These are phyloP conservation scores for Yamadazyma pseudoaaseri DNA, from an alignment of 1,139 yeast species.

Conservation along the genomic window DNA sequence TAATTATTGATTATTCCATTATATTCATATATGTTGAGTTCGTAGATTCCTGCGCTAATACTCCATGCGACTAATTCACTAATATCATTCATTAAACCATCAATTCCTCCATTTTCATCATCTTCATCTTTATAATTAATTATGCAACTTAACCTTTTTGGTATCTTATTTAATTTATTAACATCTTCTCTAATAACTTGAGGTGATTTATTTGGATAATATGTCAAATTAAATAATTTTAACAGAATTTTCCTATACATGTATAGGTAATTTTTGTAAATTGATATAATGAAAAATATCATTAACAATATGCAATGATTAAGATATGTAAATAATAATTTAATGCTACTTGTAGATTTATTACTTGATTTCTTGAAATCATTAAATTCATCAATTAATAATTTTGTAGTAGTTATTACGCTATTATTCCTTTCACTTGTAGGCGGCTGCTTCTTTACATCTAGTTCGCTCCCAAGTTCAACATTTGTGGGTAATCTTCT, in stretches of 20 bases:
- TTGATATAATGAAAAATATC: slow-evolving; percentile 55
- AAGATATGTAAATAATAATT: slow-evolving; percentile 10
- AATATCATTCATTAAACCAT: slow-evolving; percentile 73
- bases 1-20: slow-evolving; percentile 59
- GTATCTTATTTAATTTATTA: slow-evolving; percentile 67
- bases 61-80: slow-evolving; percentile 87
- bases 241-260: slow-evolving; percentile 55
- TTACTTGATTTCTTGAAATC: background rate
- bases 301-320: slow-evolving; percentile 43
- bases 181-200: slow-evolving; percentile 86
- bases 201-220: slow-evolving; percentile 83
- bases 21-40: slow-evolving; percentile 74
- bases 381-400: slow-evolving; percentile 4
- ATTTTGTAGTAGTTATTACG: slow-evolving; percentile 2
- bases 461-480: background rate
- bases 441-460: slow-evolving; percentile 5
- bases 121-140: slow-evolving; percentile 69
- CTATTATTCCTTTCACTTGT: slow-evolving; percentile 3
- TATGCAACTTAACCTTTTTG: slow-evolving; percentile 72
- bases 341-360: background rate
- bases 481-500: background rate
- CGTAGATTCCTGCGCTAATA: slow-evolving; percentile 75
- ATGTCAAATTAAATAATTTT: slow-evolving; percentile 60
- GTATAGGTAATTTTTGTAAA: slow-evolving; percentile 52
- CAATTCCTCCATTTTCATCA: slow-evolving; percentile 86